Evolutionary conservation across 306 rosid species (phyloP), one percentile per base, ranked within the genome.

Genomic region (Bauhinia variegata): DNA sequence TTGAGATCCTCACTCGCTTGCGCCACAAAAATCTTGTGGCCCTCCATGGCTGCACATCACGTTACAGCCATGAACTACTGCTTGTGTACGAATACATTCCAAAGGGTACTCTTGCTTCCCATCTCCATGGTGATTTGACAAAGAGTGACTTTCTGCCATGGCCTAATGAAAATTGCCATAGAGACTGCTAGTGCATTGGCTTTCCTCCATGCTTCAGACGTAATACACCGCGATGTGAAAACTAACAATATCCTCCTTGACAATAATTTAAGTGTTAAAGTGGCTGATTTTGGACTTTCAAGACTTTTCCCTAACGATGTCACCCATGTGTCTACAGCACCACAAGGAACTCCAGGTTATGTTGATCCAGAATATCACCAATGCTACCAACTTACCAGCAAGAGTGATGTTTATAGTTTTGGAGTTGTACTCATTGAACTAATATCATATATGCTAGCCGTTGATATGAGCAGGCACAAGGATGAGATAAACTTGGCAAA

Each of bases 401-500:
- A 86, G 78, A 86, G 88, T 16, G 91, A 86, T 50, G 91, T 80
- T 7, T 76, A 80, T 11, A 80, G 85, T 58, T 86, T 86, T n/a
- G 85, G 91, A 10, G 86, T 83, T 50, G 85, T 86, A 32, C 78
- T 85, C 2, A 54, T 75, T 4, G 87, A 85, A 65, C 78, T 85
- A 6, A 62, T 82, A 44, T 79, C 89, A 36, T 85, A 87, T 2
- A 11, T 76, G 80, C 77, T 79, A 17, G 82, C 87, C 0, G 82
- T 85, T 43, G 85, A 85, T 62, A 67, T 79, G 23, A 46, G 52
- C 10, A 63, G 91, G 53, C 78, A 61, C 3, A 61, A 63, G 11
- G 78, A 81, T 57, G 77, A 77, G 18, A 41, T 78, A 15, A 62
- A 62, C 54, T 38, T 78, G 59, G 75, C 66, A 17, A 60, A 61